Conservation (phyloP, 1,284 basidiomycete genomes). For the Cryptococcus maquisensis region DNA sequence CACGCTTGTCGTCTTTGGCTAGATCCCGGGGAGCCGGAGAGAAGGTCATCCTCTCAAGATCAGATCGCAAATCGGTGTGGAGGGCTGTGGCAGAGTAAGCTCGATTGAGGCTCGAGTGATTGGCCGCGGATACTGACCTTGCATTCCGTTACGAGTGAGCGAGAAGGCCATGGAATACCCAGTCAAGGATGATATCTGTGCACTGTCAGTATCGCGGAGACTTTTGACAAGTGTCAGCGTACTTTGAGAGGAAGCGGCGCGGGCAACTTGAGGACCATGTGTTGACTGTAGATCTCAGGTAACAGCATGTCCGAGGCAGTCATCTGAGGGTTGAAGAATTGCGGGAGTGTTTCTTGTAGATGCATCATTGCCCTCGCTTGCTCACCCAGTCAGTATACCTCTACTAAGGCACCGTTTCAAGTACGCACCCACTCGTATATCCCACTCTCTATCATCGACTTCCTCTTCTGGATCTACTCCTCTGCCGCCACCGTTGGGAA, state of each 20-base stretch:
- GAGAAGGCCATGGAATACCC: conserved; percentile 43
- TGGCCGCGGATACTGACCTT: conserved; percentile 29
- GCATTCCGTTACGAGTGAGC: conserved; percentile 46
- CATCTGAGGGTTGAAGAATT: conserved; percentile 35
- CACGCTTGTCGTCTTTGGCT: conserved; percentile 3
- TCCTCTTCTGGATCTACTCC: conserved; percentile 26
- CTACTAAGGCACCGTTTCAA: neutral
- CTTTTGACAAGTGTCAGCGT: neutral
- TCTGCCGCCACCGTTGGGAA: neutral
- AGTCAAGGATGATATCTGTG: conserved; percentile 37
- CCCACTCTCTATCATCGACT: conserved; percentile 48
- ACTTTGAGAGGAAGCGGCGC: conserved; percentile 44
- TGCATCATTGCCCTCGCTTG: conserved; percentile 45
- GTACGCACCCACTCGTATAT: conserved; percentile 43
- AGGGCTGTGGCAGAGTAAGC: conserved; percentile 32
- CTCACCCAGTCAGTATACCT: neutral
- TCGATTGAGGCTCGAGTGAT: neutral
- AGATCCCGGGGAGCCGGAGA: conserved; percentile 18
- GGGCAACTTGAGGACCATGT: conserved; percentile 41
- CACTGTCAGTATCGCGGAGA: neutral
- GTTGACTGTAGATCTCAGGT: conserved; percentile 39
- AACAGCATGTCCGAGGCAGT: conserved; percentile 36
- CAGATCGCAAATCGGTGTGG: conserved; percentile 38
- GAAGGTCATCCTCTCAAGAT: conserved; percentile 43
- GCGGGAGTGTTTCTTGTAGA: conserved; percentile 44